phyloP scores from a whole-genome alignment of 768 basidiomycete genomes.

The Phaffia tasmanica region DNA sequence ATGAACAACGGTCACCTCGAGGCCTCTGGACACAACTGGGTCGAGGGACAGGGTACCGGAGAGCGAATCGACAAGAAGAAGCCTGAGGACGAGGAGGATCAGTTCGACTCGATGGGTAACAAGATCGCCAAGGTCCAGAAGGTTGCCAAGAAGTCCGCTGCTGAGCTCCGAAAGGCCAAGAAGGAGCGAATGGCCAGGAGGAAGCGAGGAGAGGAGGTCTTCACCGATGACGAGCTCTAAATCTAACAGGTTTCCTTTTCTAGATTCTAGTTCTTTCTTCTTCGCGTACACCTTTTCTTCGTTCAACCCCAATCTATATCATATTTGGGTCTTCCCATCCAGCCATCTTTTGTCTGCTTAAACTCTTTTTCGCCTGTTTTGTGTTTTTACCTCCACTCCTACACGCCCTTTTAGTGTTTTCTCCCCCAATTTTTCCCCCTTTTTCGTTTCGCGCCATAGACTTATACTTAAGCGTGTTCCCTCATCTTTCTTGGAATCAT shows the following conservation, averaged over 20 bases:
- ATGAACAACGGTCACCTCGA: conserved; percentile 95
- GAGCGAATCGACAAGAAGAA: conserved; percentile 80
- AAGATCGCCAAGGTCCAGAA: conserved; percentile 30
- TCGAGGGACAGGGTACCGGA: conserved; percentile 94
- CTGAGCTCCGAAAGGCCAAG: conserved; percentile 84
- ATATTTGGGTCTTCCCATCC: no score
- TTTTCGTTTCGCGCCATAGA: no score
- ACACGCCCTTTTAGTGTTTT: no score
- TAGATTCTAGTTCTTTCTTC: no score
- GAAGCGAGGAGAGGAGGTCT: conserved; percentile 35
- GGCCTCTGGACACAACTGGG: conserved; percentile 98
- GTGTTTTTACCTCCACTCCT: no score
- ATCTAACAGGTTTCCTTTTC: background rate
- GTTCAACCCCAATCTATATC: no score
- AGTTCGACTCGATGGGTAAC: conserved; percentile 89
- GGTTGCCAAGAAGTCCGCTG: conserved; percentile 41
- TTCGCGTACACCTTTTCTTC: no score
- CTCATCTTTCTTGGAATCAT: no score
- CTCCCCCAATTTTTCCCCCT: no score
- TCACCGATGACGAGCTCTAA: conserved; percentile 12
- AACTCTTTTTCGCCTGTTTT: no score
- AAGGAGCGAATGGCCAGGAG: conserved; percentile 73
- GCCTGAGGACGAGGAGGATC: conserved; percentile 65
- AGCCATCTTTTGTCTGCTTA: no score
- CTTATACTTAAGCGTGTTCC: no score